Evolutionary conservation across 768 basidiomycete genomes (phyloP).

Genomic region (Hirschioporus abietinus): DNA sequence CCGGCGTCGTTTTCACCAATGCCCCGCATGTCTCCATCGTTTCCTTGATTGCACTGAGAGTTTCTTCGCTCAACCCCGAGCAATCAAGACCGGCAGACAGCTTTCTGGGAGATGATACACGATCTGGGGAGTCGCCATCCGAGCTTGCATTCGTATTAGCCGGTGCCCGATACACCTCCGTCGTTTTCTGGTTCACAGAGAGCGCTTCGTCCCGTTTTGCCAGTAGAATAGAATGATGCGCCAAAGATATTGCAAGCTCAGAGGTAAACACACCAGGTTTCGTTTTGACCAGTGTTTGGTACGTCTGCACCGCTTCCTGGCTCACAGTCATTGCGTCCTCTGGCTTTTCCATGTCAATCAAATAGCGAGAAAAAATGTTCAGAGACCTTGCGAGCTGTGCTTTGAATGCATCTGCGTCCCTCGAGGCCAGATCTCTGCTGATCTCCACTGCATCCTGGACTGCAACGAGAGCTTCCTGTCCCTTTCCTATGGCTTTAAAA

Average conservation of each 20-base stretch:
- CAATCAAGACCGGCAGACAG: no score
- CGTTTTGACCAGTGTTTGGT: neutral
- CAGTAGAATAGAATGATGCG: no score
- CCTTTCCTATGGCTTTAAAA: conserved; percentile 1
- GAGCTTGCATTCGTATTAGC: no score
- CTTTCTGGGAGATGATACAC: no score
- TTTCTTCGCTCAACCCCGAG: no score
- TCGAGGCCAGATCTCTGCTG: conserved; percentile 7
- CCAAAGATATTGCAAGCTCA: no score
- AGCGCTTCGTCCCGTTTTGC: neutral
- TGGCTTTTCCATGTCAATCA: conserved; percentile 5
- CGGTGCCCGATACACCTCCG: no score
- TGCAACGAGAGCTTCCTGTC: conserved; percentile 10
- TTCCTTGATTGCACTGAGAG: no score
- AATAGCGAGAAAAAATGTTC: conserved; percentile 5
- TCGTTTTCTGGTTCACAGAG: no score
- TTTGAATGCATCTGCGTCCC: conserved; percentile 7
- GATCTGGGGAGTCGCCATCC: no score
- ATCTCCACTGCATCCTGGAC: conserved; percentile 9
- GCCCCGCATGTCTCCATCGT: no score
- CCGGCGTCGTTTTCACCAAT: no score
- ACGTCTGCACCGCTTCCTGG: conserved; percentile 5
- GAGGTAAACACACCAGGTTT: neutral
- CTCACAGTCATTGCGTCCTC: conserved; percentile 11
- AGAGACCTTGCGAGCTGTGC: conserved; percentile 7